Evolutionary conservation across 306 rosid species (phyloP), one percentile per base, ranked within the genome.

Genomic region (Begonia masoniana): DNA sequence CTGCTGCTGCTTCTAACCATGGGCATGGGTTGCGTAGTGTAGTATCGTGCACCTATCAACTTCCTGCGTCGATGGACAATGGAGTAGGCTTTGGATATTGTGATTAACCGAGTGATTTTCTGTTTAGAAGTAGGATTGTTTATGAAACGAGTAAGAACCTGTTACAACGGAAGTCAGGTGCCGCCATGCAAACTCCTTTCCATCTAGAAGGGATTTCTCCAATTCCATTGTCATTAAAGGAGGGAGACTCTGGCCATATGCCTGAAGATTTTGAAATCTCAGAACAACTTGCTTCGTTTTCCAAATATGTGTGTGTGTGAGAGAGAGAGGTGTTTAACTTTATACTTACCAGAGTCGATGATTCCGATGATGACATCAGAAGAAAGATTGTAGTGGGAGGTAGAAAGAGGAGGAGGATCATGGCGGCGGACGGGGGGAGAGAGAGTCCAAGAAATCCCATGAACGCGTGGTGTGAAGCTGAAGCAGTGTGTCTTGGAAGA

Each of bases 11-110:
- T 52, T 24, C 47, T 51, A 13, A 5, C 24, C 24, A 21, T 6
- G 41, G 21, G 35, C 39, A 6, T 5, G 41, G 26, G 41, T 52
- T 57, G 57, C 19, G 35, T 43, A 26, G 70, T 72, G 45, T 85
- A 91, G 85, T 71, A 91, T 70, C 94, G 85, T 68, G 97, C 97
- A 41, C 97, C 97, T 62, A 91, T 81, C 81, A 91, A 60, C 71
- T 91, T 91, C 66, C 97, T 91, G 56, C 51, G 39, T 31, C 1
- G 65, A 48, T 10, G 26, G 56, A 39, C 52, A 26, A 62, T 31
- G 1, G 39, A 31, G 2, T 7, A 31, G 39, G 8, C 1, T 31
- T 5, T 5, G 7, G 8, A 31, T 31, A 7, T 31, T 21, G 24
- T 21, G 24, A 21, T 21, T 21, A 21, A 21, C 24, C 2, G 24